Percentiles rank a stretch among this genome's conserved stretches.
Evolutionary conservation across 371 early-diverging fungal species (phyloP).

Genomic region (Scutellospora calospora): DNA sequence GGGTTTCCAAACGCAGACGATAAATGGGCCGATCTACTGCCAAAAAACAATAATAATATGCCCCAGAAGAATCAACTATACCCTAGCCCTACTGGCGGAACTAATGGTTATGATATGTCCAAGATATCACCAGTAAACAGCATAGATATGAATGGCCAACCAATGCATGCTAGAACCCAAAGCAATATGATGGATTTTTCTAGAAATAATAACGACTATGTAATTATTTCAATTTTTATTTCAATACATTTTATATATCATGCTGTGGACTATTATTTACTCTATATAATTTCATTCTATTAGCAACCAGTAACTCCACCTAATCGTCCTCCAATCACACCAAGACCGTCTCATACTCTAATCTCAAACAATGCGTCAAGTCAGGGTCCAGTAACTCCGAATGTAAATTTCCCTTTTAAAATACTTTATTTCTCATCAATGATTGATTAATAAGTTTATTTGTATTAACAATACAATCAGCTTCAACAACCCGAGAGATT

Average conservation of each 20-base stretch:
- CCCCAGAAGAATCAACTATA: conserved; percentile 21
- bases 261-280: too few species aligned
- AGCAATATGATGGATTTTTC: neutral
- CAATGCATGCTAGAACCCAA: too few species aligned
- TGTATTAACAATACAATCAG: neutral
- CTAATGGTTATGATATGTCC: conserved; percentile 37
- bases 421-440: neutral
- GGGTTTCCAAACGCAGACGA: conserved; percentile 45
- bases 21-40: conserved; percentile 50
- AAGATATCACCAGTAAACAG: conserved; percentile 22
- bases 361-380: neutral
- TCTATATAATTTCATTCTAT: neutral
- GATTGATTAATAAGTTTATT: neutral
- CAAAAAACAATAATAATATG: conserved; percentile 37
- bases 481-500: neutral
- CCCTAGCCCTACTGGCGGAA: neutral
- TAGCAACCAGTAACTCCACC: conserved; percentile 25
- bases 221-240: neutral
- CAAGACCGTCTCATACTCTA: conserved; percentile 32
- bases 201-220: neutral
- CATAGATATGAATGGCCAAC: neutral
- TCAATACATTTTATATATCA: neutral
- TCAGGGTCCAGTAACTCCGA: neutral
- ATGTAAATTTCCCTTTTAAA: neutral
- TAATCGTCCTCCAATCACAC: conserved; percentile 35